These are phyloP conservation scores for Pichia sp. DNA, from an alignment of 1,139 yeast species.

Conservation along the genomic window DNA sequence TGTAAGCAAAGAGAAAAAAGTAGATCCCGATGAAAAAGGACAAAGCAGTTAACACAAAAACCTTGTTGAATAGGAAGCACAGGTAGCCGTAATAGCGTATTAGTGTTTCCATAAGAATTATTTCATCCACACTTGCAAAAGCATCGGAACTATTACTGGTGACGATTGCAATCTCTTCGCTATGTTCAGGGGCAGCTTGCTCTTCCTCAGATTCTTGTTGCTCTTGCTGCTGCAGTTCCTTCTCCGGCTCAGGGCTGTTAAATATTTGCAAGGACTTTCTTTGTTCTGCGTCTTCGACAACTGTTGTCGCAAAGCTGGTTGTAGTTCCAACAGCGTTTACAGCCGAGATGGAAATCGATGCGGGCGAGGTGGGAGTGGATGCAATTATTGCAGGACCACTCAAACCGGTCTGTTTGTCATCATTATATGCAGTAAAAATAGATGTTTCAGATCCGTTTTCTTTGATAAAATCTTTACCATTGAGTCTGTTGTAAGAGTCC, in stretches of 20 bases:
- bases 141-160: not conserved
- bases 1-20: not conserved
- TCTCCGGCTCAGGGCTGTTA: not conserved
- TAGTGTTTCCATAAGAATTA: constrained; percentile 1
- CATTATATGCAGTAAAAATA: not conserved
- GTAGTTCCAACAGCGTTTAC: constrained; percentile 4
- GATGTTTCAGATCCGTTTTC: not conserved
- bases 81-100: not conserved
- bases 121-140: not conserved
- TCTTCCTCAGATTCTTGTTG: not conserved
- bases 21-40: not conserved
- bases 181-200: not conserved
- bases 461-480: not conserved
- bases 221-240: not conserved
- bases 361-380: constrained; percentile 4
- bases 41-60: not conserved
- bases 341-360: not conserved
- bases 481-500: not conserved
- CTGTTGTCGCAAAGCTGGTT: not conserved
- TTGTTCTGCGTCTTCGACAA: not conserved
- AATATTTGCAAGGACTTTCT: not conserved
- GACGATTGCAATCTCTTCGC: not conserved
- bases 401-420: not conserved
- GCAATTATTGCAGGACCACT: not conserved
- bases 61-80: not conserved